These are phyloP conservation scores for Rhazya stricta DNA, from an alignment of 257 asterid species.

Conservation along the genomic window DNA sequence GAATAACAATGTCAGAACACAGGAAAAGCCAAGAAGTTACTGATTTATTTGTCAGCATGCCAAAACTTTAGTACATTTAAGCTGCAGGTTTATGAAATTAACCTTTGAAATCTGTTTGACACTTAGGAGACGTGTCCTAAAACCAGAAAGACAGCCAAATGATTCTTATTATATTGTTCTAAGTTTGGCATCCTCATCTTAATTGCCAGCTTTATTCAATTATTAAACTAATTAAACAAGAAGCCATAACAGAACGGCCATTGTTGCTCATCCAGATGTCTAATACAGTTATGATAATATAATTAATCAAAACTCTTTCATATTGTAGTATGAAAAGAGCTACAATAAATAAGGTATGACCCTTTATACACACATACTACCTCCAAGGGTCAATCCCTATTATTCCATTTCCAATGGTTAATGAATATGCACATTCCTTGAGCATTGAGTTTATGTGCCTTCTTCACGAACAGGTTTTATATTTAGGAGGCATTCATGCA, in stretches of 20 bases:
- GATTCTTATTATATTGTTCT: not conserved
- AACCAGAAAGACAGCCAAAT: constrained; percentile 19
- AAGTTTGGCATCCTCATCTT: not conserved
- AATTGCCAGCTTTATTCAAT: constrained; percentile 6
- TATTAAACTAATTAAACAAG: not conserved
- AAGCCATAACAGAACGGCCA: not conserved
- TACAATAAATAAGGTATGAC: not conserved
- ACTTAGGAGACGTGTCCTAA: constrained; percentile 29
- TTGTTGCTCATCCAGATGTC: not conserved
- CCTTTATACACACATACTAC: not conserved
- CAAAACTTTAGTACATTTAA: not conserved
- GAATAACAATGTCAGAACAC: not conserved
- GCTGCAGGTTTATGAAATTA: constrained; percentile 9
- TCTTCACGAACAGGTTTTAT: not conserved
- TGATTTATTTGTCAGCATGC: constrained; percentile 18
- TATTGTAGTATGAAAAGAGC: not conserved
- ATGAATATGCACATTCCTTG: no score
- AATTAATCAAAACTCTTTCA: not conserved
- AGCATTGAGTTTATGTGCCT: no score
- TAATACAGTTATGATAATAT: not conserved
- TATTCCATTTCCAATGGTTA: no score
- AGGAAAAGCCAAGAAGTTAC: constrained; percentile 19
- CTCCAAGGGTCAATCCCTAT: no score
- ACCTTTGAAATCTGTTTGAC: constrained; percentile 13
- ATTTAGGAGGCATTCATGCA: not conserved